Conservation (phyloP, 441 rosid genomes). For the Brassica balearica region DNA sequence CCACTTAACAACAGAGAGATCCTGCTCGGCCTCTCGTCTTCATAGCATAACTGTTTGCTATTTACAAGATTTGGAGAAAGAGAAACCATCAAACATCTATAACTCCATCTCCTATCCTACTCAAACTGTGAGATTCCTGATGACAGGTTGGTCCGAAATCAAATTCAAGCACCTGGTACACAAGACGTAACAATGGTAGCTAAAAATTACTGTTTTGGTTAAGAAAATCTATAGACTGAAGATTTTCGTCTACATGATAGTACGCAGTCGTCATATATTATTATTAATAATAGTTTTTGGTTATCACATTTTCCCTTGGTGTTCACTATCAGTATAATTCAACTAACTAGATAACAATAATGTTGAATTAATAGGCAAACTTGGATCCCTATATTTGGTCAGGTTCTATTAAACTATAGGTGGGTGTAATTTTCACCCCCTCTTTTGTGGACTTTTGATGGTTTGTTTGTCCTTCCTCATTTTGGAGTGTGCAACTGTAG, state of each 20-base stretch:
- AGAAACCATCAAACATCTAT: background rate
- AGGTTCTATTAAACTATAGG: slow-evolving; percentile 5
- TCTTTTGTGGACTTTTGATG: slow-evolving; percentile 5
- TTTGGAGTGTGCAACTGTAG: background rate
- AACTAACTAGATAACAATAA: background rate
- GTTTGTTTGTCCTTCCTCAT: background rate
- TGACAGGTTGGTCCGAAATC: slow-evolving; percentile 14
- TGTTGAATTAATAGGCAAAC: background rate
- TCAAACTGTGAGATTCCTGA: background rate
- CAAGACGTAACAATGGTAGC: background rate
- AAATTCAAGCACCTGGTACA: background rate
- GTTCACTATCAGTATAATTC: background rate
- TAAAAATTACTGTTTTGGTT: background rate
- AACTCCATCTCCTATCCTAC: background rate
- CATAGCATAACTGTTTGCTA: background rate
- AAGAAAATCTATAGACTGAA: background rate
- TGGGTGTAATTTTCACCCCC: slow-evolving; percentile 14
- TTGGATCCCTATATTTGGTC: background rate
- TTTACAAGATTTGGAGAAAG: background rate
- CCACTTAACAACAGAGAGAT: background rate
- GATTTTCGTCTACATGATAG: background rate
- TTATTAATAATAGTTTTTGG: background rate
- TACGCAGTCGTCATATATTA: background rate
- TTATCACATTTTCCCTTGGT: background rate
- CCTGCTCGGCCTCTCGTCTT: background rate